phyloP scores from a whole-genome alignment of 306 rosid species.

The Rubus parviflorus region DNA sequence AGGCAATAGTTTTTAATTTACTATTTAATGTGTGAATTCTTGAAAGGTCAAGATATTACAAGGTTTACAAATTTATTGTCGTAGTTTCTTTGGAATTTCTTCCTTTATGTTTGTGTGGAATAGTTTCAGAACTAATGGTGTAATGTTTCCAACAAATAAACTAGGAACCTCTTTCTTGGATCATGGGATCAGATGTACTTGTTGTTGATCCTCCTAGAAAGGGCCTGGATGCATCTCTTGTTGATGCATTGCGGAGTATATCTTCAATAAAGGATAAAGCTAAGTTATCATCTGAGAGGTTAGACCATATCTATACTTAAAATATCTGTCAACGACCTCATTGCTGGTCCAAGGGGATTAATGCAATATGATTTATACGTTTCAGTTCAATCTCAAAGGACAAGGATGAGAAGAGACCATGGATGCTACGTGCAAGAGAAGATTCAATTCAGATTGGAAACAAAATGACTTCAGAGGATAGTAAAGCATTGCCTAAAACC shows the following conservation, averaged over 20 bases:
- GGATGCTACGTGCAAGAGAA: slow-evolving; percentile 93
- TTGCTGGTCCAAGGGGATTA: slow-evolving; percentile 21
- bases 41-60: background rate
- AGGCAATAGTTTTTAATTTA: background rate
- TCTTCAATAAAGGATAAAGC: slow-evolving; percentile 55
- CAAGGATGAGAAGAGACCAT: slow-evolving; percentile 92
- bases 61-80: background rate
- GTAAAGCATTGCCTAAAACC: slow-evolving; percentile 65
- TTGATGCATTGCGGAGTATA: slow-evolving; percentile 57
- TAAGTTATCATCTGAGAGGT: slow-evolving; percentile 60
- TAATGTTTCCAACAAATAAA: slow-evolving; percentile 30
- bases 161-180: slow-evolving; percentile 92
- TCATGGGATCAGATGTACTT: slow-evolving; percentile 80
- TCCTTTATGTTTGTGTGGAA: slow-evolving; percentile 9
- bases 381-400: slow-evolving; percentile 52
- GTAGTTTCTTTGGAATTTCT: slow-evolving; percentile 12
- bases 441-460: slow-evolving; percentile 66
- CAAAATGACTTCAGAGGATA: slow-evolving; percentile 42
- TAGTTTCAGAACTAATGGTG: slow-evolving; percentile 31
- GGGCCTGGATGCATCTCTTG: slow-evolving; percentile 80
- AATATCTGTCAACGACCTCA: slow-evolving; percentile 15
- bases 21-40: slow-evolving; percentile 3
- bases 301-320: slow-evolving; percentile 28
- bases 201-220: slow-evolving; percentile 96
- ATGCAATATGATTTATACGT: slow-evolving; percentile 22